phyloP scores from a whole-genome alignment of 371 early-diverging fungal genomes.

The Nematocida ironsii region DNA sequence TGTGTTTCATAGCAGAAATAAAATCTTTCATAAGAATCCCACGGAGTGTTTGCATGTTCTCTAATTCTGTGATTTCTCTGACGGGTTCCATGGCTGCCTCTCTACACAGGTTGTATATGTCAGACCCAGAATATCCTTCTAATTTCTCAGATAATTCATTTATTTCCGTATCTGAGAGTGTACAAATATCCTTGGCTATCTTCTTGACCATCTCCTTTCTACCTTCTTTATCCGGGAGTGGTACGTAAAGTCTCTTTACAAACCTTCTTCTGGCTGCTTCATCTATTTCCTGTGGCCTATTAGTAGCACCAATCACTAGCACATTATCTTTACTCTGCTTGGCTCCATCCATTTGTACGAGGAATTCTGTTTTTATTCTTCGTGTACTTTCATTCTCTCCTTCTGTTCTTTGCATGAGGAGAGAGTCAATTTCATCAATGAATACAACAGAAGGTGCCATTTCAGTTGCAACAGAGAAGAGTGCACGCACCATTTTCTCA shows the following conservation, averaged over 20 bases:
- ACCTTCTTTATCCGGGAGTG: conserved; percentile 77
- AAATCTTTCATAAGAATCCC: conserved; percentile 76
- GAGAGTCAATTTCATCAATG: conserved; percentile 81
- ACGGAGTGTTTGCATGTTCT: conserved; percentile 74
- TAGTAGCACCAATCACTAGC: conserved; percentile 77
- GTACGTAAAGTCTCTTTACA: conserved; percentile 77
- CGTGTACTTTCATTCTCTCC: conserved; percentile 82
- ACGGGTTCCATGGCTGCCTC: conserved; percentile 79
- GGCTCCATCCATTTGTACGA: conserved; percentile 79
- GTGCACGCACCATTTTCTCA: conserved; percentile 84
- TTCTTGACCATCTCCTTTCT: conserved; percentile 74
- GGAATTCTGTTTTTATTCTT: conserved; percentile 80
- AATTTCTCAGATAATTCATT: conserved; percentile 72
- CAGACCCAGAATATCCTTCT: conserved; percentile 86
- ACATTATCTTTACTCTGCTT: conserved; percentile 75
- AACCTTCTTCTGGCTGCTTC: conserved; percentile 79
- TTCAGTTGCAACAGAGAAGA: conserved; percentile 82
- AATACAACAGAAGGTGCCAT: conserved; percentile 83
- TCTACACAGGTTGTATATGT: conserved; percentile 90
- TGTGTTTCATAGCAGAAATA: conserved; percentile 75
- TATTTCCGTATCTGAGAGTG: conserved; percentile 73
- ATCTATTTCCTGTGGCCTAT: conserved; percentile 80
- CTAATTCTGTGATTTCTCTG: conserved; percentile 72
- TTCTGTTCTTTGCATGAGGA: conserved; percentile 80
- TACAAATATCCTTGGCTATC: conserved; percentile 71